phyloP scores from a whole-genome alignment of 108 stramenopile genomes.

The Nitzschia putrida region DNA sequence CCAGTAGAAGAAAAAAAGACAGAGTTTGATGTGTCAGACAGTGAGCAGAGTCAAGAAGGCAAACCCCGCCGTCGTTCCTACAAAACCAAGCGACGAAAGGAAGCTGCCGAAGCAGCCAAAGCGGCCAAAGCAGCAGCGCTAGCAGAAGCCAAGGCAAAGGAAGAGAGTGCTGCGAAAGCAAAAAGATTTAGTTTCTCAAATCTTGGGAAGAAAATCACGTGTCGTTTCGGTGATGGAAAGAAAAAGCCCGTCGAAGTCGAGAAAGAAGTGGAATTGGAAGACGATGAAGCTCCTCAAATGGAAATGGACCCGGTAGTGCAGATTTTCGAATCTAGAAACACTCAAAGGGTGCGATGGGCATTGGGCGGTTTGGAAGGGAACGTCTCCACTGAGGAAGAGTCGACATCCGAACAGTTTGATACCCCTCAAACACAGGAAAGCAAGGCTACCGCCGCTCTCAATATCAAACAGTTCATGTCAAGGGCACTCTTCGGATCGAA shows the following conservation, averaged over 20 bases:
- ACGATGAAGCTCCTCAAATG: constrained; percentile 15
- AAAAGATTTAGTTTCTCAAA: not conserved
- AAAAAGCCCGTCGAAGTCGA: not conserved
- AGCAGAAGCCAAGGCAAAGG: not conserved
- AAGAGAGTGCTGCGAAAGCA: not conserved
- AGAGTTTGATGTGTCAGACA: not conserved
- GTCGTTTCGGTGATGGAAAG: not conserved
- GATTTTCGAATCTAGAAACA: constrained; percentile 51
- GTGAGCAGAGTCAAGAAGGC: no score
- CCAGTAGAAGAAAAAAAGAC: constrained; percentile 13
- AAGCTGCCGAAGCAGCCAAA: not conserved
- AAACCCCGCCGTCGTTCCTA: not conserved
- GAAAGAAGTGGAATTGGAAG: constrained; percentile 14
- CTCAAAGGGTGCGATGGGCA: constrained; percentile 46
- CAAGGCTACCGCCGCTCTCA: not conserved
- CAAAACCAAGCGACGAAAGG: not conserved
- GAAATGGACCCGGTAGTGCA: constrained; percentile 55
- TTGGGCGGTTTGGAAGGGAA: constrained; percentile 21
- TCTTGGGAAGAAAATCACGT: not conserved
- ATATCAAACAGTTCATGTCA: constrained; percentile 53
- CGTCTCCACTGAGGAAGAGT: not conserved
- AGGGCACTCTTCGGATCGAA: constrained; percentile 40
- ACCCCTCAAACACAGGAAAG: not conserved
- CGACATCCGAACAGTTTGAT: not conserved
- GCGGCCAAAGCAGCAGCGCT: not conserved